Percentiles rank a stretch among this genome's conserved stretches.
These are phyloP conservation scores for Amanita inopinata DNA, from an alignment of 768 basidiomycete species.

Conservation along the genomic window DNA sequence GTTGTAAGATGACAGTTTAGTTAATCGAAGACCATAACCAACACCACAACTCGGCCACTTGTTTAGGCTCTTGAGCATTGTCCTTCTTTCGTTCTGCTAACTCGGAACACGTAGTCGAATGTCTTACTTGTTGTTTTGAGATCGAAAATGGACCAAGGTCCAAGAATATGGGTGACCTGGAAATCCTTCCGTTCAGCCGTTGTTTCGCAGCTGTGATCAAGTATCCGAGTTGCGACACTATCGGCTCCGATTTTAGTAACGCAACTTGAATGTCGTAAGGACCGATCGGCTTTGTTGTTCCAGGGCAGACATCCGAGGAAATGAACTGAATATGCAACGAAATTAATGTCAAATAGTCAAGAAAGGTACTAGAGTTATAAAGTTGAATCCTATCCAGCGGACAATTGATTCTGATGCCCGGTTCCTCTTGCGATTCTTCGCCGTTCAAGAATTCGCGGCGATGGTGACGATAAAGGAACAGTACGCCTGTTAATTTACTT, in stretches of 20 bases:
- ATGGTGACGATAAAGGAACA: slow-evolving; percentile 36
- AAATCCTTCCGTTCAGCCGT: slow-evolving; percentile 12
- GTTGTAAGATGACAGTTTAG: neutral
- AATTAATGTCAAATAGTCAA: slow-evolving; percentile 19
- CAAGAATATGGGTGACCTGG: slow-evolving; percentile 22
- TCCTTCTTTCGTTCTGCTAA: slow-evolving; percentile 2
- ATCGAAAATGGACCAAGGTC: slow-evolving; percentile 34
- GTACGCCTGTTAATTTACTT: slow-evolving; percentile 22
- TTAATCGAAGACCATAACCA: slow-evolving; percentile 4
- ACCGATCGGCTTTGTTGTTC: slow-evolving; percentile 15
- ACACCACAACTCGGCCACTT: slow-evolving; percentile 23
- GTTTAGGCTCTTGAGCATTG: neutral
- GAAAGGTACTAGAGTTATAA: slow-evolving; percentile 15
- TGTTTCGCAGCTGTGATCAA: slow-evolving; percentile 20
- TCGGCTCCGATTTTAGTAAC: slow-evolving; percentile 15
- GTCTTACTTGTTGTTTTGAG: slow-evolving; percentile 13
- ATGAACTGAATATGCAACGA: slow-evolving; percentile 18
- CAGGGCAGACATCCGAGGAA: slow-evolving; percentile 12
- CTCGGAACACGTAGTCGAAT: slow-evolving; percentile 4
- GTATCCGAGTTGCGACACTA: slow-evolving; percentile 20
- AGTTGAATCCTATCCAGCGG: slow-evolving; percentile 30
- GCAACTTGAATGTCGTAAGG: slow-evolving; percentile 22
- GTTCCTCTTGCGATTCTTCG: slow-evolving; percentile 19
- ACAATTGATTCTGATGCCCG: slow-evolving; percentile 36
- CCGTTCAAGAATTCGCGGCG: slow-evolving; percentile 24